Evolutionary conservation across 768 basidiomycete species (phyloP), one percentile per base, ranked within the genome.

Genomic region (Rhodotorula taiwanensis): DNA sequence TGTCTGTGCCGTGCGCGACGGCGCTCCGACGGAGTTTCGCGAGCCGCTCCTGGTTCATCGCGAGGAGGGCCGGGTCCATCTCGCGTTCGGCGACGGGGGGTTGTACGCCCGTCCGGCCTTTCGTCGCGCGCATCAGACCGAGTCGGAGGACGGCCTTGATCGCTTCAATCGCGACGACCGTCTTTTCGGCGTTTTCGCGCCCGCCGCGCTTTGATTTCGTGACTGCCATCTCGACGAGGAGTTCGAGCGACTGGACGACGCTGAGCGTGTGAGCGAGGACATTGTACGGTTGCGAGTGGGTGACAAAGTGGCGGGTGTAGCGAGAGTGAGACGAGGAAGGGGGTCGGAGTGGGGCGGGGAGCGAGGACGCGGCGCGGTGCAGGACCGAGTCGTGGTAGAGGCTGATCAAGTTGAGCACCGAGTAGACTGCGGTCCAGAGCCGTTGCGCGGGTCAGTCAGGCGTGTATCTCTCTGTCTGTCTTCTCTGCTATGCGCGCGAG

Each of bases 331-430:
- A 78, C 25, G 71, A 69, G 1, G 70, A 63, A 0, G 62, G 58
- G 1, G 73, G 71, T 72, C 48, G 74, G 71, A 51, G 75, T 67
- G 54, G 74, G 62, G 66, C 36, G 6, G 69, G 61, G 49, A 41
- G 72, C 59, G 41, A 69, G 9, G 70, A 36, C 86, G 83, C 21
- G 83, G 79, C 15, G 87, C 86, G 55, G 93, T 90, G 81, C 74
- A 98, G 83, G n/a, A 98, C 78, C 8, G 89, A 87, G 76, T 98
- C 94, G 75, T 98, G 94, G 75, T 97, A 97, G 80, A 92, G 81
- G 79, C 88, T 89, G 74, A 89, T 81, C 47, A 89, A 79, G 76
- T 91, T 92, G 72, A 95, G 79, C 36, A 83, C 76, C n/a, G 94
- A 83, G 44, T 89, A 88, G 56, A 98, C 92, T 97, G 74, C 33